Conservation (phyloP, 2,329 filamentous ascomycete species). For the Paraphaeosphaeria minitans region DNA sequence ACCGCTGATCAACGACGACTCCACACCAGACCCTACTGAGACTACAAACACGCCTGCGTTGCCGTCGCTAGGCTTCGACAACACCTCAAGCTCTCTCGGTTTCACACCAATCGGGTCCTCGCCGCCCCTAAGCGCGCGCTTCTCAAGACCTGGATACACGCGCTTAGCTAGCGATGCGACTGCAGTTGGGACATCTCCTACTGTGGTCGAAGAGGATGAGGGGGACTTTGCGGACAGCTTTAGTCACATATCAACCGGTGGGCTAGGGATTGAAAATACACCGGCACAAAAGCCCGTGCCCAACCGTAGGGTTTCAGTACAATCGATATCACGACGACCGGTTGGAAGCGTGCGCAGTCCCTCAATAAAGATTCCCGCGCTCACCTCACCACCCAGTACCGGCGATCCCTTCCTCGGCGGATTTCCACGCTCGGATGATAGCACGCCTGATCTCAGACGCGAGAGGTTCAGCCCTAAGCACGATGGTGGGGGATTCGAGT, state of each 20-base stretch:
- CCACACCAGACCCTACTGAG: conserved; percentile 31
- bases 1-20: conserved; percentile 32
- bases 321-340: conserved; percentile 28
- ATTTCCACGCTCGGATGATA: conserved; percentile 35
- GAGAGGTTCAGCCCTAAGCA: conserved; percentile 36
- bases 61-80: conserved; percentile 34
- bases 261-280: conserved; percentile 43
- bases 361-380: conserved; percentile 23
- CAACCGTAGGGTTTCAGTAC: conserved; percentile 26
- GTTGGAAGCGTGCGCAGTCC: conserved; percentile 25
- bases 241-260: conserved; percentile 24
- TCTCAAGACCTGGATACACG: conserved; percentile 43
- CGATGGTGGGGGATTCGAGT: conserved; percentile 33
- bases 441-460: conserved; percentile 41
- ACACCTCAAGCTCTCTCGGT: conserved; percentile 29
- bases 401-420: conserved; percentile 35
- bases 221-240: conserved; percentile 38
- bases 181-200: conserved; percentile 36
- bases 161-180: conserved; percentile 44
- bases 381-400: conserved; percentile 32
- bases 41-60: conserved; percentile 34
- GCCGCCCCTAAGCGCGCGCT: conserved; percentile 29
- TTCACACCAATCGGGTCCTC: conserved; percentile 21
- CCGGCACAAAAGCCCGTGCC: conserved; percentile 9
- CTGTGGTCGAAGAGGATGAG: conserved; percentile 38